Conservation (phyloP, 306 rosid species). For the Luffa aegyptiaca region DNA sequence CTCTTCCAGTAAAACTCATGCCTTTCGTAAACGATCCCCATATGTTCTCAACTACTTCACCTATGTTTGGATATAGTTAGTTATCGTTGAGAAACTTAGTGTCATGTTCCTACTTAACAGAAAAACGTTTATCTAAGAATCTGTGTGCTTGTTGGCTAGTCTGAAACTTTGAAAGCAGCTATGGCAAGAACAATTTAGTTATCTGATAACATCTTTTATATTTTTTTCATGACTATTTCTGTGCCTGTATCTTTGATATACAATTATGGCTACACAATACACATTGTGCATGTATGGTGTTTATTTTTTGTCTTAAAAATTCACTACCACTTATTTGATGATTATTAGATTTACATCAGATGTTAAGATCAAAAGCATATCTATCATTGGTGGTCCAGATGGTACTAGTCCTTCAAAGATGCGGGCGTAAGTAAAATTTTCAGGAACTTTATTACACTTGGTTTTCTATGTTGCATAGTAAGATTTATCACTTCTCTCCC, state of each 20-base stretch:
- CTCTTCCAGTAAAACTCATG: background rate
- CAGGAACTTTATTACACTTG: background rate
- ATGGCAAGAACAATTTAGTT: background rate
- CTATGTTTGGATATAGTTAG: background rate
- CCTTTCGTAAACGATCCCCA: background rate
- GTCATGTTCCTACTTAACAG: background rate
- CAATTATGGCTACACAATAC: background rate
- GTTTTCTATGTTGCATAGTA: background rate
- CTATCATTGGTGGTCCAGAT: conserved; percentile 69
- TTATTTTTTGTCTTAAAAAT: background rate
- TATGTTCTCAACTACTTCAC: background rate
- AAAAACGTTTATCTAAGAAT: background rate
- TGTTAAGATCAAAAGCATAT: conserved; percentile 93
- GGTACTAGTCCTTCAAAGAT: conserved; percentile 91
- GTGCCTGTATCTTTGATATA: background rate
- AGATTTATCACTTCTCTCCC: background rate
- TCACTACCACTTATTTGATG: conserved; percentile 4
- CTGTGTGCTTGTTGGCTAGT: background rate
- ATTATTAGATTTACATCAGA: conserved; percentile 74
- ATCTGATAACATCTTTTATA: background rate
- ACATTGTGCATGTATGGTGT: background rate
- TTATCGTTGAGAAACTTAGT: background rate
- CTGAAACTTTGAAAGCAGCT: background rate
- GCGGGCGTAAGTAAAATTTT: conserved; percentile 63
- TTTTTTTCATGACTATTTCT: background rate